Evolutionary conservation across 352 stramenopile genomes (phyloP).

Genomic region (Globisporangium takayamanum): DNA sequence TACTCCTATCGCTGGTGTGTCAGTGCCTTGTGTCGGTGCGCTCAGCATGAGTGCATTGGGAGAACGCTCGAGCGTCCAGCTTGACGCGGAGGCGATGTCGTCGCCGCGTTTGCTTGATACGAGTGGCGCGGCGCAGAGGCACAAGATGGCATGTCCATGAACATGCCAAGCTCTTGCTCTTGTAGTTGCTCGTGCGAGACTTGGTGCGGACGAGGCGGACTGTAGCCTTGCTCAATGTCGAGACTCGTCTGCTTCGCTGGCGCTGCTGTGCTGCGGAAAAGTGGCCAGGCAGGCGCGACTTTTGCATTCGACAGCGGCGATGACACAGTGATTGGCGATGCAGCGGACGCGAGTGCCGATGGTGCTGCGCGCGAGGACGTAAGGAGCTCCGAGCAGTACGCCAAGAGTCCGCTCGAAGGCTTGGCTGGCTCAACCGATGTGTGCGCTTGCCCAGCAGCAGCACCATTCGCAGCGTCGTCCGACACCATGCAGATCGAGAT

Average conservation of each 20-base stretch:
- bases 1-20: too few relatives aligned
- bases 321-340: neutral
- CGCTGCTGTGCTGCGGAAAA: neutral
- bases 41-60: too few relatives aligned
- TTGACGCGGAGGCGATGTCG: too few relatives aligned
- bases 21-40: too few relatives aligned
- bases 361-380: conserved; percentile 16
- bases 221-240: conserved; percentile 1
- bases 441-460: neutral
- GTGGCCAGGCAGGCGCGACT: neutral
- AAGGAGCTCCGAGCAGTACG: conserved; percentile 37
- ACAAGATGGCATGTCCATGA: too few relatives aligned
- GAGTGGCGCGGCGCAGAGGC: too few relatives aligned
- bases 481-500: neutral
- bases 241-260: neutral
- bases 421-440: neutral
- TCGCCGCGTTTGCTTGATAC: too few relatives aligned
- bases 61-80: too few relatives aligned
- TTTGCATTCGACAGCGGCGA: neutral
- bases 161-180: too few relatives aligned
- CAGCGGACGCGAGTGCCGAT: neutral
- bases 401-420: conserved; percentile 20
- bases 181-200: too few relatives aligned
- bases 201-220: too few relatives aligned
- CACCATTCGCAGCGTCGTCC: neutral